Evolutionary conservation across 2,329 filamentous ascomycete genomes (phyloP).

Genomic region (Cryphonectria nitschkei): DNA sequence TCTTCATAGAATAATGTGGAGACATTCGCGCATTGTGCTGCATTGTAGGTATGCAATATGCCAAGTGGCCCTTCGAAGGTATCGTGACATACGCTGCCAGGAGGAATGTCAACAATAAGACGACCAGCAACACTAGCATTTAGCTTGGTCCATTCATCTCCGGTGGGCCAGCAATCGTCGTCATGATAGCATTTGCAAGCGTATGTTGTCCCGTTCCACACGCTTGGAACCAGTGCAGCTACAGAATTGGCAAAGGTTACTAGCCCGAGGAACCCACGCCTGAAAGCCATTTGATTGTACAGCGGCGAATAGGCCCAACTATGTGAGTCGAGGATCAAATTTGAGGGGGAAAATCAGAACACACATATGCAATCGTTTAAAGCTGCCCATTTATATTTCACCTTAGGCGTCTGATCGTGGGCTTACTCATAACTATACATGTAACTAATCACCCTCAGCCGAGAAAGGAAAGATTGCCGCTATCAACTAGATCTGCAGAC

Average conservation of each 20-base stretch:
- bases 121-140: conserved; percentile 44
- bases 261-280: not conserved
- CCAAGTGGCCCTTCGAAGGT: conserved; percentile 44
- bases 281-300: not conserved
- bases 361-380: not conserved
- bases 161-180: conserved; percentile 39
- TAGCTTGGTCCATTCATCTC: conserved; percentile 35
- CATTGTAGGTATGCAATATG: conserved; percentile 41
- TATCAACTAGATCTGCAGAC: not conserved
- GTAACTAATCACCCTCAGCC: not conserved
- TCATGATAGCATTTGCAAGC: conserved; percentile 40
- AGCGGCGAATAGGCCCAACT: not conserved
- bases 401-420: not conserved
- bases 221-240: conserved; percentile 6
- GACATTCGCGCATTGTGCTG: conserved; percentile 39
- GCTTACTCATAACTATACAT: not conserved
- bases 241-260: not conserved
- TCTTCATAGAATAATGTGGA: not conserved
- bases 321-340: not conserved
- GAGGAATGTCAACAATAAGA: conserved; percentile 38
- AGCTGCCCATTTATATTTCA: not conserved
- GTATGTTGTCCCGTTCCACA: conserved; percentile 36
- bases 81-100: conserved; percentile 42
- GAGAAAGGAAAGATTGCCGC: not conserved
- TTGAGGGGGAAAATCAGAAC: not conserved